These are phyloP conservation scores for Ceratocystis variospora DNA, from an alignment of 2,329 filamentous ascomycete genomes.

Conservation along the genomic window DNA sequence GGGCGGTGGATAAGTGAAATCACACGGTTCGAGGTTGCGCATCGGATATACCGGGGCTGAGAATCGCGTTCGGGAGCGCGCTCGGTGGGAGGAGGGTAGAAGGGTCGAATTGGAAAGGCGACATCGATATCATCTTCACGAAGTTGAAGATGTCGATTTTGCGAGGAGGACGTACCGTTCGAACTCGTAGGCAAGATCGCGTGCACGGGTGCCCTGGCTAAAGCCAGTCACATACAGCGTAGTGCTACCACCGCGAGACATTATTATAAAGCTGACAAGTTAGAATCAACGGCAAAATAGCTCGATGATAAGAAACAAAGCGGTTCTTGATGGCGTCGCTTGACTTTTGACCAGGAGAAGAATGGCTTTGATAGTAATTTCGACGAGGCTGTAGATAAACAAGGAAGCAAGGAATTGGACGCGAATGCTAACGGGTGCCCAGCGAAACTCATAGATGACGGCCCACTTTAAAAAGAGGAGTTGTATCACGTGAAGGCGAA, in stretches of 20 bases:
- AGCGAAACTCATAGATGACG: background rate
- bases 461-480: constrained; percentile 1
- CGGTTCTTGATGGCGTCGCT: constrained; percentile 1
- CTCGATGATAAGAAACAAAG: constrained; percentile 14
- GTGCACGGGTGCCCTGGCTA: constrained; percentile 93
- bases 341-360: background rate
- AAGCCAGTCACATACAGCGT: constrained; percentile 99
- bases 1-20: constrained; percentile 1
- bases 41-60: constrained; percentile 5
- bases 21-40: constrained; percentile 1
- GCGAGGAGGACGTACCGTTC: constrained; percentile 74
- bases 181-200: constrained; percentile 99
- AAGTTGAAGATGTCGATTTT: constrained; percentile 9
- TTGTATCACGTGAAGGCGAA: background rate
- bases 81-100: constrained; percentile 8
- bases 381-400: constrained; percentile 8
- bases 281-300: constrained; percentile 14
- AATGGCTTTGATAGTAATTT: background rate
- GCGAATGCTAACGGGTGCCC: background rate
- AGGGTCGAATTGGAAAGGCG: constrained; percentile 8
- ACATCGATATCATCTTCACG: constrained; percentile 13
- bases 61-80: background rate
- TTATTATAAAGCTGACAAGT: constrained; percentile 30
- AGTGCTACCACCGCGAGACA: constrained; percentile 75
- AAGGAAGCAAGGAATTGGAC: constrained; percentile 3